Conservation (phyloP, 345 rosid species). For the Combretum micranthum region DNA sequence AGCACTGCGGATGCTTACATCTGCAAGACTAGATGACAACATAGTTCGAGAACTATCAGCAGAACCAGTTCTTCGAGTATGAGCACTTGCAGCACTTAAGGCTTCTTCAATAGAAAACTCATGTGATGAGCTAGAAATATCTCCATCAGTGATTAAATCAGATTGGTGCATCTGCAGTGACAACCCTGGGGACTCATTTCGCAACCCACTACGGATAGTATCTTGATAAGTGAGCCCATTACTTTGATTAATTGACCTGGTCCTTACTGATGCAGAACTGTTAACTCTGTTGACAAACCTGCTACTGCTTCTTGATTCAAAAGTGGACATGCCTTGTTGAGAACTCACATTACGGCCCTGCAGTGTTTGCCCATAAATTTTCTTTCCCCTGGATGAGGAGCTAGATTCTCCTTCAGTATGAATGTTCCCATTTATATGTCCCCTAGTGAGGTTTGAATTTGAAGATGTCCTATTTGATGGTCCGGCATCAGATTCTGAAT, state of each 20-base stretch:
- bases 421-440: slow-evolving; percentile 29
- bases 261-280: slow-evolving; percentile 35
- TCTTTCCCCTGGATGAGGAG: slow-evolving; percentile 53
- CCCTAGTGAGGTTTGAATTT: slow-evolving; percentile 36
- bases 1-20: slow-evolving; percentile 34
- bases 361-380: slow-evolving; percentile 29
- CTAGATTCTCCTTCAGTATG: slow-evolving; percentile 60
- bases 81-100: not conserved
- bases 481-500: slow-evolving; percentile 41
- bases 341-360: slow-evolving; percentile 32
- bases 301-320: slow-evolving; percentile 54
- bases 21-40: slow-evolving; percentile 52
- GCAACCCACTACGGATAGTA: slow-evolving; percentile 29
- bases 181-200: slow-evolving; percentile 21
- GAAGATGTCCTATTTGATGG: slow-evolving; percentile 36
- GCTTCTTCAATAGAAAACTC: slow-evolving; percentile 27
- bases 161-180: slow-evolving; percentile 34
- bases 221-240: slow-evolving; percentile 40
- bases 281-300: slow-evolving; percentile 34
- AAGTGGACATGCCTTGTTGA: slow-evolving; percentile 37
- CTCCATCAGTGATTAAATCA: slow-evolving; percentile 33
- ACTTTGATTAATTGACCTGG: slow-evolving; percentile 36
- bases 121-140: slow-evolving; percentile 29
- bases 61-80: slow-evolving; percentile 24
- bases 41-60: slow-evolving; percentile 30